A percentile compares a stretch with the other conserved stretches of the same genome.
Evolutionary conservation across 2,329 filamentous ascomycete genomes (phyloP).

Genomic region (Penicillium italicum): DNA sequence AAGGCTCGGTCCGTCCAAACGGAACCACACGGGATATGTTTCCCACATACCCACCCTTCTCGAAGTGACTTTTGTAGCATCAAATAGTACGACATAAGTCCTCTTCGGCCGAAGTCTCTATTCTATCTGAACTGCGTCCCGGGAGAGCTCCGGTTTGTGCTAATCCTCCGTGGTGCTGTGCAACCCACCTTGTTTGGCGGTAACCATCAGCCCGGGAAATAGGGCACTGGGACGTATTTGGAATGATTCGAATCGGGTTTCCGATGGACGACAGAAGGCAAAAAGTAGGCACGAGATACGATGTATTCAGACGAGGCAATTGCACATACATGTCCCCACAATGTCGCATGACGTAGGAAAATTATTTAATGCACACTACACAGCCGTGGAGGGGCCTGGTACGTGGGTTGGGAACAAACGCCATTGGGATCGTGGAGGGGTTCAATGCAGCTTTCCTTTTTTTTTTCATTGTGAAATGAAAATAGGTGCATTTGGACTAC

Average conservation of each 20-base stretch:
- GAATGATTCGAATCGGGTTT: neutral
- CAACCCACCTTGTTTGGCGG: neutral
- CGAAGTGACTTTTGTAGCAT: neutral
- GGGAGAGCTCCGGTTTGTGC: neutral
- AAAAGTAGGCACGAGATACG: neutral
- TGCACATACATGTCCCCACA: neutral
- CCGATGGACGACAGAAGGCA: neutral
- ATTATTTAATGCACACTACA: neutral
- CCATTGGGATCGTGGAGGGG: neutral
- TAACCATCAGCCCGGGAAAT: neutral
- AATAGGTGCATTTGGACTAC: too few relatives aligned
- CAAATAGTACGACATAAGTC: neutral
- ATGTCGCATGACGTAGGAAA: neutral
- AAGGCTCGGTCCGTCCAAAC: constrained; percentile 7
- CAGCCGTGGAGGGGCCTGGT: too few relatives aligned
- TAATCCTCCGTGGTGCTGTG: neutral
- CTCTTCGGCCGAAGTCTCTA: neutral
- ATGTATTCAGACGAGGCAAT: neutral
- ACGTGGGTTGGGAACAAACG: neutral
- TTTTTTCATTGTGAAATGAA: too few relatives aligned
- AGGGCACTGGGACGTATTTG: neutral
- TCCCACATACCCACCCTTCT: neutral
- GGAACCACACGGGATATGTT: constrained; percentile 2
- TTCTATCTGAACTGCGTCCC: neutral
- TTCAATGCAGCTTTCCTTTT: neutral